These are phyloP conservation scores for Thraustochytrium striatum DNA, from an alignment of 352 stramenopile genomes.

Conservation along the genomic window DNA sequence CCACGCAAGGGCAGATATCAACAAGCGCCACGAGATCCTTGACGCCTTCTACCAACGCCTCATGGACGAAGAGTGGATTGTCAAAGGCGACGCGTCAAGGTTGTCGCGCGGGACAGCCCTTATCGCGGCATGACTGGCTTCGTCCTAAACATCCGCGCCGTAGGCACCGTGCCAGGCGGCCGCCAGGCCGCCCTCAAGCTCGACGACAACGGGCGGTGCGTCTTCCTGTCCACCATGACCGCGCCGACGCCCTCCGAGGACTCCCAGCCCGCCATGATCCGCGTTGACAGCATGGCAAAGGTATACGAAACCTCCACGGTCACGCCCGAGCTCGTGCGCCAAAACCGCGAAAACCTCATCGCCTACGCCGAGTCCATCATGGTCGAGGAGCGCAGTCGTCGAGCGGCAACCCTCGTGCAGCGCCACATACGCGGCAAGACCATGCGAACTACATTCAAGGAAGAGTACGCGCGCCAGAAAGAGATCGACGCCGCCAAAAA, in stretches of 20 bases:
- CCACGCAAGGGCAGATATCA: background rate
- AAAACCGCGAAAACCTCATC: constrained; percentile 18
- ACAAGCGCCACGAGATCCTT: constrained; percentile 42
- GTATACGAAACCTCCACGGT: constrained; percentile 2
- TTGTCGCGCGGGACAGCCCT: constrained; percentile 19
- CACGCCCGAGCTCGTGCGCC: constrained; percentile 1
- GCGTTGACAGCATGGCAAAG: background rate
- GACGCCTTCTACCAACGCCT: constrained; percentile 39
- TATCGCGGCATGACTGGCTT: constrained; percentile 34
- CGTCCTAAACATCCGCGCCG: constrained; percentile 23
- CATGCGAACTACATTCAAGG: background rate
- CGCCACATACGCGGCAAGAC: constrained; percentile 37
- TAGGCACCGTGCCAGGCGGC: constrained; percentile 25
- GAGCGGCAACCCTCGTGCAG: constrained; percentile 21
- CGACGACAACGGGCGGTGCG: background rate
- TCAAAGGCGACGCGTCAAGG: constrained; percentile 34
- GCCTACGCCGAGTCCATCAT: background rate
- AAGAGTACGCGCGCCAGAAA: background rate
- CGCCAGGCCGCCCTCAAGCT: constrained; percentile 10
- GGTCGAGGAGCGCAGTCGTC: background rate
- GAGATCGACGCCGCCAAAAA: constrained; percentile 4
- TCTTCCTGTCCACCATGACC: constrained; percentile 35
- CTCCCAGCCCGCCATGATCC: constrained; percentile 14
- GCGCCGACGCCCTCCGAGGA: constrained; percentile 11
- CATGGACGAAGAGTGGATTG: constrained; percentile 29